Conservation (phyloP, 768 basidiomycete genomes). For the Hydnum rufescens region DNA sequence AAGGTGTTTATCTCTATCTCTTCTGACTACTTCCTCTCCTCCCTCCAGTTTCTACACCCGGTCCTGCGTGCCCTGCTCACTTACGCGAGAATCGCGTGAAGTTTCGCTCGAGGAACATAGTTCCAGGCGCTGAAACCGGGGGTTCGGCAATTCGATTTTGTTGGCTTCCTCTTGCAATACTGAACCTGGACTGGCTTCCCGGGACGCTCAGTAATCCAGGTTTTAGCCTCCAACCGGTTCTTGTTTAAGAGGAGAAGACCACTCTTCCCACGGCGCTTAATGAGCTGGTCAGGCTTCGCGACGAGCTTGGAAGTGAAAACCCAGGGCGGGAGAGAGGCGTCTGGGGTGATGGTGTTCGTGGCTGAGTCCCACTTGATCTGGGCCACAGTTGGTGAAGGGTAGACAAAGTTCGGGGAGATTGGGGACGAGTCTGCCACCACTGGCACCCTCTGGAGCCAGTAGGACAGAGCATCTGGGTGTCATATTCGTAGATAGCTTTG, state of each 20-base stretch:
- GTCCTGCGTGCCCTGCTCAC: constrained; percentile 5
- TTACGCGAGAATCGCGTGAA: constrained; percentile 9
- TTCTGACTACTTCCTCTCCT: background rate
- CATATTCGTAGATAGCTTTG: constrained; percentile 95
- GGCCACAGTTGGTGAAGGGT: constrained; percentile 58
- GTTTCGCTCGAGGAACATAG: constrained; percentile 6
- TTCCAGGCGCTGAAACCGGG: too few relatives aligned
- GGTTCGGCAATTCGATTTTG: too few relatives aligned
- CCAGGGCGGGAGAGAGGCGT: constrained; percentile 47
- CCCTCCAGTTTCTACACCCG: background rate
- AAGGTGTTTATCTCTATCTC: background rate
- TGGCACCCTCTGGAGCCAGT: constrained; percentile 89
- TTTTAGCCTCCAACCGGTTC: constrained; percentile 66
- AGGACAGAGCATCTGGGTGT: constrained; percentile 94
- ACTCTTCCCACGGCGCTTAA: constrained; percentile 98
- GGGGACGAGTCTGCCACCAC: constrained; percentile 44
- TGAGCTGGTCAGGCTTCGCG: constrained; percentile 94
- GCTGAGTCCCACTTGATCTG: constrained; percentile 61
- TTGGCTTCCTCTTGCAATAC: too few relatives aligned
- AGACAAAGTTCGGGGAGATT: constrained; percentile 36
- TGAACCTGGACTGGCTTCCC: constrained; percentile 90
- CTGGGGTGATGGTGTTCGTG: constrained; percentile 39
- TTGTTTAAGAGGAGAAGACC: constrained; percentile 91
- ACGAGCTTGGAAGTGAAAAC: constrained; percentile 75
- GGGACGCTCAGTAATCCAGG: constrained; percentile 73